phyloP scores from a whole-genome alignment of 1,139 yeast genomes.

The Hemisphaericaspora xylofermentans region DNA sequence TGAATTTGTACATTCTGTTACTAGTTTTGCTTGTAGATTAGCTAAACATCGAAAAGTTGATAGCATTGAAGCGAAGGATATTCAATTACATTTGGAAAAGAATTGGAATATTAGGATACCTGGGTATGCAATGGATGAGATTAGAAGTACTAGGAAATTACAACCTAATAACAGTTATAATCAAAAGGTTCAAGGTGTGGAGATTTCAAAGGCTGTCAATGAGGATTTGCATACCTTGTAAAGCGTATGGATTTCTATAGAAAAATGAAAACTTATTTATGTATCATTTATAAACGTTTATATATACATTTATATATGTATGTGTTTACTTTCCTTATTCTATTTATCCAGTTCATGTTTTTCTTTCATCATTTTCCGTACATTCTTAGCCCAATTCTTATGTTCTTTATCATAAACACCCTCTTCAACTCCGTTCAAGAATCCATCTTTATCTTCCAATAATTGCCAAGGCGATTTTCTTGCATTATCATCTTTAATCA shows the following conservation, averaged over 20 bases:
- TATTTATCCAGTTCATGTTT: slow-evolving; percentile 6
- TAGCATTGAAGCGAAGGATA: slow-evolving; percentile 80
- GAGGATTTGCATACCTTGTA: slow-evolving; percentile 17
- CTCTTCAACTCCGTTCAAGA: slow-evolving; percentile 42
- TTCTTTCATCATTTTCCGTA: slow-evolving; percentile 25
- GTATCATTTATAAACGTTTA: not conserved
- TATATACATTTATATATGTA: not conserved
- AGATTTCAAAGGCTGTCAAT: slow-evolving; percentile 26
- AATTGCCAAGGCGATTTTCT: slow-evolving; percentile 66
- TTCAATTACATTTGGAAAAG: slow-evolving; percentile 87
- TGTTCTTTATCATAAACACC: slow-evolving; percentile 45
- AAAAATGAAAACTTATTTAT: not conserved
- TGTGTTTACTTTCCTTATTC: not conserved
- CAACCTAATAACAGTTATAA: slow-evolving; percentile 72
- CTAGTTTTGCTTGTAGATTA: slow-evolving; percentile 88
- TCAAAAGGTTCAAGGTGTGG: slow-evolving; percentile 54
- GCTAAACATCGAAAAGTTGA: slow-evolving; percentile 96
- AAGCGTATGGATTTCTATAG: not conserved
- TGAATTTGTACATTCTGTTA: slow-evolving; percentile 88
- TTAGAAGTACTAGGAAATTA: slow-evolving; percentile 79
- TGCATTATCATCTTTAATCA: slow-evolving; percentile 60
- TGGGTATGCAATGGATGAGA: slow-evolving; percentile 92
- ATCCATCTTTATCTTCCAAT: slow-evolving; percentile 38
- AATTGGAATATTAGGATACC: slow-evolving; percentile 97
- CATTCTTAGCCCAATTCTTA: slow-evolving; percentile 50